phyloP scores from a whole-genome alignment of 805 yeast genomes.

The Metschnikowia cubensis region DNA sequence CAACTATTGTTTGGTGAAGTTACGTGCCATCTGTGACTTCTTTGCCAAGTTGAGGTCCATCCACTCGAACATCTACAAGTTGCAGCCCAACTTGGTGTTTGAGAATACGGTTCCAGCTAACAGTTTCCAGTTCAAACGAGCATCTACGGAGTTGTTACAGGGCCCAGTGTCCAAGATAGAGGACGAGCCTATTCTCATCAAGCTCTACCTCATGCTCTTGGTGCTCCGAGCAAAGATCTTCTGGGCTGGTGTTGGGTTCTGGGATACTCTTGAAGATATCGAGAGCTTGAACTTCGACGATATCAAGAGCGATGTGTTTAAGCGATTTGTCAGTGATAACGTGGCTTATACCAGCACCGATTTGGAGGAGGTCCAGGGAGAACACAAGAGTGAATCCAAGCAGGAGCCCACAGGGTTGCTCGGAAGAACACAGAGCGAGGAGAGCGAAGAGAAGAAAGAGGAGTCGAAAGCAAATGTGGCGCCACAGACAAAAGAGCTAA shows the following conservation, averaged over 20 bases:
- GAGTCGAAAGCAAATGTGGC: no score
- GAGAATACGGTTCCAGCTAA: slow-evolving; percentile 24
- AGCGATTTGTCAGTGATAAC: slow-evolving; percentile 12
- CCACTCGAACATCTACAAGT: slow-evolving; percentile 51
- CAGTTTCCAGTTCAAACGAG: slow-evolving; percentile 27
- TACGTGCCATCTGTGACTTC: slow-evolving; percentile 80
- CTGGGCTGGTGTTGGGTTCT: slow-evolving; percentile 80
- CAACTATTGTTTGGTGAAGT: slow-evolving; percentile 71
- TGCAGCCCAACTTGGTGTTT: slow-evolving; percentile 33
- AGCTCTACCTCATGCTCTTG: slow-evolving; percentile 49
- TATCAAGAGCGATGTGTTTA: slow-evolving; percentile 11
- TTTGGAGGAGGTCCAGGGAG: not conserved
- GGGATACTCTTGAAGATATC: slow-evolving; percentile 51
- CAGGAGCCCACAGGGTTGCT: no score
- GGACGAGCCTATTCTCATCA: slow-evolving; percentile 35
- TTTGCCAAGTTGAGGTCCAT: slow-evolving; percentile 71
- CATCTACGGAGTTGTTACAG: slow-evolving; percentile 8
- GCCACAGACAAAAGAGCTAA: no score
- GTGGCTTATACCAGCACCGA: slow-evolving; percentile 11
- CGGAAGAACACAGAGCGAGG: no score
- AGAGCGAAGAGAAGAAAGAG: no score
- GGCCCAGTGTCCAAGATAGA: slow-evolving; percentile 9
- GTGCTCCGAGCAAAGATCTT: slow-evolving; percentile 68
- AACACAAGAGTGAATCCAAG: no score
- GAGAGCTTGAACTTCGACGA: slow-evolving; percentile 20